Evolutionary conservation across 139 green algal genomes (phyloP), one percentile per base, ranked within the genome.

Genomic region (Haematococcus lacustris): DNA sequence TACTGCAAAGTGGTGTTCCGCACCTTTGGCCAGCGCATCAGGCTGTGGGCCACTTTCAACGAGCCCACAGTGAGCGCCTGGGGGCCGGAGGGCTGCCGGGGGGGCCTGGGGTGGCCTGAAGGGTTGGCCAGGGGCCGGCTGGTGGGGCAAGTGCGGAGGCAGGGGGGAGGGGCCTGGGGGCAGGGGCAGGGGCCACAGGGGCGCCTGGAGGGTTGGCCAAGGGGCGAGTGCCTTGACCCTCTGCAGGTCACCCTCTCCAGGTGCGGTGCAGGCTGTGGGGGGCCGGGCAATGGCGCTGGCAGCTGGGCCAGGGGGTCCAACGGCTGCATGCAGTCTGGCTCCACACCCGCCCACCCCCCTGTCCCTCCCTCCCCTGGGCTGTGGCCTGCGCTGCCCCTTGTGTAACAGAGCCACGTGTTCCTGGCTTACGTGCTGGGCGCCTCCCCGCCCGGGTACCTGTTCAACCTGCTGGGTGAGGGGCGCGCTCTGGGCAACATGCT

Each of bases 341-440:
- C n/a, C n/a, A n/a, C n/a, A n/a, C n/a, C n/a, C n/a, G n/a, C n/a
- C n/a, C n/a, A n/a, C n/a, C n/a, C n/a, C n/a, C n/a, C n/a, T n/a
- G n/a, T n/a, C n/a, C n/a, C n/a, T n/a, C n/a, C n/a, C n/a, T n/a
- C n/a, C n/a, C n/a, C n/a, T n/a, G n/a, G n/a, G 47, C 47, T 57
- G 47, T 57, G 13, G 47, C 47, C 47, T 57, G 47, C 47, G 17
- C 21, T 21, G 17, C n/a, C n/a, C 53, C 53, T 63, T 63, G 7
- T 57, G 47, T 21, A n/a, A 33, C 71, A 79, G 74, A 78, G 73
- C 74, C 66, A 63, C n/a, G 63, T 80, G 51, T 85, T 93, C 71
- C 86, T 87, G 51, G 84, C 83, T 37, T 91, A 72, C 40, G 71
- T 95, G n/a, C 80, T 85, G 33, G 90, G 90, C 68, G 74, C 74